Percentiles rank a stretch among this genome's conserved stretches.
Conservation (phyloP, 2,329 filamentous ascomycete genomes). For the Neonectria sp. region DNA sequence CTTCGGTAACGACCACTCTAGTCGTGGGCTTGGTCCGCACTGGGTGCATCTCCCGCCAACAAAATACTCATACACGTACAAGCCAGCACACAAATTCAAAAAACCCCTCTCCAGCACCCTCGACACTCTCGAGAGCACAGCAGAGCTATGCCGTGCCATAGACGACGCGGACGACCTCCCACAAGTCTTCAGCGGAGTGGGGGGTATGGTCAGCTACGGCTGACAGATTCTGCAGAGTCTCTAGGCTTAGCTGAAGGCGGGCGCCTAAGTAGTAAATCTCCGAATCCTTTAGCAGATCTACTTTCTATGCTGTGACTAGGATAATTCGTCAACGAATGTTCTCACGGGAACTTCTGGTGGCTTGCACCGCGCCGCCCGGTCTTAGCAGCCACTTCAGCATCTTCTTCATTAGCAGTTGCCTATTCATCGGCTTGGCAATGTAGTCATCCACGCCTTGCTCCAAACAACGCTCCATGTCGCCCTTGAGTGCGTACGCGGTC, state of each 20-base stretch:
- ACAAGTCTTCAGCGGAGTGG: too few relatives aligned
- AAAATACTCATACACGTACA: too few relatives aligned
- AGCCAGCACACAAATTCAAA: too few relatives aligned
- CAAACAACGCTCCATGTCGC: constrained; percentile 67
- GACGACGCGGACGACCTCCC: too few relatives aligned
- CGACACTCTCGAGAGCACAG: too few relatives aligned
- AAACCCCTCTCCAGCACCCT: too few relatives aligned
- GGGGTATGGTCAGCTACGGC: not conserved
- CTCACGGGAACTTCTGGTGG: not conserved
- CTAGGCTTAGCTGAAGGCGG: not conserved
- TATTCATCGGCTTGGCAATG: constrained; percentile 68
- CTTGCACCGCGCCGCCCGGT: not conserved
- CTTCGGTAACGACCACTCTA: too few relatives aligned
- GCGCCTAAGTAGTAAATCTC: too few relatives aligned
- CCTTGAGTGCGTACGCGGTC: constrained; percentile 69
- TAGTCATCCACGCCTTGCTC: constrained; percentile 71
- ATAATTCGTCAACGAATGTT: not conserved
- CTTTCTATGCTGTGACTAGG: not conserved
- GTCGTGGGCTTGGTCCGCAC: too few relatives aligned
- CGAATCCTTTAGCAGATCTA: not conserved
- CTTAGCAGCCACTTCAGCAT: constrained; percentile 31
- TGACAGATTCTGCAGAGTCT: not conserved
- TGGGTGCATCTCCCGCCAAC: too few relatives aligned
- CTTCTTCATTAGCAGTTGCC: constrained; percentile 32
- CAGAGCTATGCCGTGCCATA: too few relatives aligned